A percentile compares a stretch with the other conserved stretches of the same genome.
phyloP scores from a whole-genome alignment of 257 asterid genomes.

The Galeopsis tetrahit region DNA sequence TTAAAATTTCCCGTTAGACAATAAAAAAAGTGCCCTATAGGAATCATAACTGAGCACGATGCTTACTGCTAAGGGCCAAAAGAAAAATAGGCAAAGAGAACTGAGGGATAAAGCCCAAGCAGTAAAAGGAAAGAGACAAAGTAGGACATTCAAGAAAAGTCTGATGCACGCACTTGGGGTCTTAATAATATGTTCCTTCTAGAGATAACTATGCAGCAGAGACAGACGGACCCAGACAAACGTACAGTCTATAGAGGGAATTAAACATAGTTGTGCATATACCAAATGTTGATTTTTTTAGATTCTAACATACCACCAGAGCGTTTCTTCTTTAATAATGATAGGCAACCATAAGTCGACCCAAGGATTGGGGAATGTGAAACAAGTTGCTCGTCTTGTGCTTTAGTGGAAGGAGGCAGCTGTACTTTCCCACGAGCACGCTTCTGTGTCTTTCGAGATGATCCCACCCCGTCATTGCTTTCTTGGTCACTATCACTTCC shows the following conservation, averaged over 20 bases:
- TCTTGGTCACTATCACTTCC: conserved; percentile 90
- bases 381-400: conserved; percentile 48
- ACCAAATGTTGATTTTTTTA: conserved; percentile 23
- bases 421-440: conserved; percentile 74
- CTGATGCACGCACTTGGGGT: conserved; percentile 15
- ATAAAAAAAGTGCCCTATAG: neutral
- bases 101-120: neutral
- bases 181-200: conserved; percentile 16
- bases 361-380: conserved; percentile 52
- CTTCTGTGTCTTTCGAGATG: conserved; percentile 77
- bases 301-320: conserved; percentile 69
- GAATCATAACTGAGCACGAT: conserved; percentile 3
- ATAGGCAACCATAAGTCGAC: conserved; percentile 57
- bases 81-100: conserved; percentile 4
- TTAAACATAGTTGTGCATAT: conserved; percentile 17
- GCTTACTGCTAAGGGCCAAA: neutral
- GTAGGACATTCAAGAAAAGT: conserved; percentile 9
- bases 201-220: conserved; percentile 17
- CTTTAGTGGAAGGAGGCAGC: conserved; percentile 56
- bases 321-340: conserved; percentile 81
- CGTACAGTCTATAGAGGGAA: conserved; percentile 4
- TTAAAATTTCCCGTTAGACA: neutral
- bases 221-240: conserved; percentile 26
- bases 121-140: neutral
- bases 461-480: conserved; percentile 56